Evolutionary conservation across 2,329 filamentous ascomycete species (phyloP).

Genomic region (Sporothrix pseudoabietina): DNA sequence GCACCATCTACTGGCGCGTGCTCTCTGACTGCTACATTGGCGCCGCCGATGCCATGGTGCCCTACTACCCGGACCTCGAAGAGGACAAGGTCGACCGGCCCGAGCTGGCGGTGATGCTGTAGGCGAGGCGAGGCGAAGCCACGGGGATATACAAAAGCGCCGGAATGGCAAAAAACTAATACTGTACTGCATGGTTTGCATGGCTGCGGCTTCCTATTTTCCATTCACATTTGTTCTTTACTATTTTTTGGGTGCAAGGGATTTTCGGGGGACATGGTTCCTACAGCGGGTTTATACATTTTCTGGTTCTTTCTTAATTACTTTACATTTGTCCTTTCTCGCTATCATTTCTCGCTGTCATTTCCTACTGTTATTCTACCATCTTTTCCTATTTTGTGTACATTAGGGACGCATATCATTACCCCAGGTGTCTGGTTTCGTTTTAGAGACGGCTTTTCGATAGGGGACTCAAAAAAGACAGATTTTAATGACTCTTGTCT

Average conservation of each 20-base stretch:
- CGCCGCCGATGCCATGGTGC: constrained; percentile 89
- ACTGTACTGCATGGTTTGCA: not conserved
- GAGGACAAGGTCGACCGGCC: constrained; percentile 77
- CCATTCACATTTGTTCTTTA: not conserved
- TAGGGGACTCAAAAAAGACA: not conserved
- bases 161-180: not conserved
- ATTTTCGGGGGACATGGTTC: not conserved
- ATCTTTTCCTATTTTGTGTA: constrained; percentile 1
- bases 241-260: constrained; percentile 2
- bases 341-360: not conserved
- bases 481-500: not conserved
- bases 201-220: not conserved
- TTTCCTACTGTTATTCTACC: not conserved
- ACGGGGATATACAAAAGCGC: not conserved
- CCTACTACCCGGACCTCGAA: constrained; percentile 87
- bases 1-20: constrained; percentile 91
- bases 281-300: constrained; percentile 25
- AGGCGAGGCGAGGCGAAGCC: constrained; percentile 37
- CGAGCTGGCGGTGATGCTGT: constrained; percentile 83
- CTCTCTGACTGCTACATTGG: constrained; percentile 98
- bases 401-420: constrained; percentile 10
- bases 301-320: not conserved
- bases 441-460: not conserved
- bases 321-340: not conserved
- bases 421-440: constrained; percentile 1